phyloP scores from a whole-genome alignment of 2,329 filamentous ascomycete species.

The Epichloe festucae region DNA sequence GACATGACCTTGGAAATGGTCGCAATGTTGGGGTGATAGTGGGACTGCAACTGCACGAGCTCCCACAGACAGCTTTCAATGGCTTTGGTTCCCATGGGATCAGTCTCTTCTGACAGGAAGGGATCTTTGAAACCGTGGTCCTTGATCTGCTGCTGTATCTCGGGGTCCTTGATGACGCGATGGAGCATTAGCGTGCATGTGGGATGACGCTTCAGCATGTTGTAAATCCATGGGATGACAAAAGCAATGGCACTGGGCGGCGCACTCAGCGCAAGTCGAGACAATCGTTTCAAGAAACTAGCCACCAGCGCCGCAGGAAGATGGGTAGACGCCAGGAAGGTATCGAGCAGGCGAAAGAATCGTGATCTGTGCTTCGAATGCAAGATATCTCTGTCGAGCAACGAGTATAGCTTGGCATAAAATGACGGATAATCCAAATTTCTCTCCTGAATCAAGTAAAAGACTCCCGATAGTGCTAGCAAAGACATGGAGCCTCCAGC shows the following conservation, averaged over 20 bases:
- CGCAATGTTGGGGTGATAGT: constrained; percentile 95
- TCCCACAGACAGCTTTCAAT: constrained; percentile 96
- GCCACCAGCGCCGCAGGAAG: constrained; percentile 82
- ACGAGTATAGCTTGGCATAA: constrained; percentile 84
- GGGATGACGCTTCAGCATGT: constrained; percentile 80
- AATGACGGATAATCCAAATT: constrained; percentile 96
- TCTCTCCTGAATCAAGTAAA: constrained; percentile 83
- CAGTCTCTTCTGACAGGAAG: constrained; percentile 60
- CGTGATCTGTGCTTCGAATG: constrained; percentile 90
- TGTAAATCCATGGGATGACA: constrained; percentile 89
- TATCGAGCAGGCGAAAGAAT: constrained; percentile 86
- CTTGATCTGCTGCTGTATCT: constrained; percentile 46
- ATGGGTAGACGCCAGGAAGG: constrained; percentile 83
- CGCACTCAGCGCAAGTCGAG: constrained; percentile 71
- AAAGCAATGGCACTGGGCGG: constrained; percentile 82
- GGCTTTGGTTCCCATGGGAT: constrained; percentile 75
- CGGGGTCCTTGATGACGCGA: constrained; percentile 48
- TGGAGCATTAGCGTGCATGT: constrained; percentile 95
- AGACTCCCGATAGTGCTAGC: constrained; percentile 81
- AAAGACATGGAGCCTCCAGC: constrained; percentile 76
- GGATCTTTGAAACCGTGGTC: constrained; percentile 54
- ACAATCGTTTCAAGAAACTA: constrained; percentile 90
- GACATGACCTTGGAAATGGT: constrained; percentile 87
- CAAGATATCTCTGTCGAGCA: constrained; percentile 72
- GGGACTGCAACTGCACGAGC: constrained; percentile 75